Base-by-base conservation (phyloP, 345 rosid genomes). In the Citrus australasica region DNA sequence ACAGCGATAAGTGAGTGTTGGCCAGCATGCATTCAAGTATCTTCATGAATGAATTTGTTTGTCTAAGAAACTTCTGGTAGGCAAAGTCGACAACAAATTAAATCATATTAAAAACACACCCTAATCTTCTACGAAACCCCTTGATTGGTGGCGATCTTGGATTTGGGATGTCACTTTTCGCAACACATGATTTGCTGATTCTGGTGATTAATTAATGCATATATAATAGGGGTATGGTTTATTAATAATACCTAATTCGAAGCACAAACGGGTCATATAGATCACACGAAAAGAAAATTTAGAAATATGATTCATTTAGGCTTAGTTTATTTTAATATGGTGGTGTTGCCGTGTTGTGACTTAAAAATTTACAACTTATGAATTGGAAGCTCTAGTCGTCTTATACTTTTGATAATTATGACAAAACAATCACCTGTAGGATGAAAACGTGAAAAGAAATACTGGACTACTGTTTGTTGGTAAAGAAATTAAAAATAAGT, bases 21-120 rank as follows among this genome's bases (percentile, higher is more conserved):
- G 76, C 76, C 37, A 58, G 53, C 76, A 59, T 13, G 55, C 21
- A 59, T 58, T 59, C 64, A 73, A 55, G 17, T 51, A 66, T 33
- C 46, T 67, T 8, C 3, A 13, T 4, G 10, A 27, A 13, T 4
- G 10, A 27, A 9, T 25, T 9, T 6, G 35, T 25, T 9, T 67
- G 71, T 22, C 38, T 13, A 10, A 40, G 51, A n/a, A 38, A 9
- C 27, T 59, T 67, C 51, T 69, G 73, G 59, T 48, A 35, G 73
- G 73, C 60, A 69, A 32, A 30, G 5, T 71, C 28, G 46, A 55
- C 42, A 27, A 71, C 8, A 71, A 55, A 10, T 46, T 11, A 46
- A 46, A 46, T 1, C 51, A 46, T 46, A 46, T 46, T 46, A 13
- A 46, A 46, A 46, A 46, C 51, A 13, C 51, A 3, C 17, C 51